Percentiles rank a stretch among this genome's conserved stretches.
These are phyloP conservation scores for Umbilicus rupestris DNA, from an alignment of 164 flowering plant genomes.

Conservation along the genomic window DNA sequence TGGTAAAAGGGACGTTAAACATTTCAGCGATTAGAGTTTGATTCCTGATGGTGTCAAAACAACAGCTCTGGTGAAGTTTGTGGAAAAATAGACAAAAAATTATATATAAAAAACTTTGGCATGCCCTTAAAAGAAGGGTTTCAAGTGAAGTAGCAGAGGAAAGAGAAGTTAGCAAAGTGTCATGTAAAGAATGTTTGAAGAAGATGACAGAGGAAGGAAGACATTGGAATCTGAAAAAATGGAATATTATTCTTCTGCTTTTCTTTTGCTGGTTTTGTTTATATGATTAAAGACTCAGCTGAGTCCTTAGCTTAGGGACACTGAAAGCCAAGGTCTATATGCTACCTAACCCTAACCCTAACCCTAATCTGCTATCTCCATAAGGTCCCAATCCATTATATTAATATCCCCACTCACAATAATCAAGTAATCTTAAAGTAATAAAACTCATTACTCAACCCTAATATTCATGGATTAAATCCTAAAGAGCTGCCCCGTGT, in stretches of 20 bases:
- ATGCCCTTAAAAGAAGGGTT: slow-evolving; percentile 1
- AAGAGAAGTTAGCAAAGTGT: neutral
- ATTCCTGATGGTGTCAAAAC: too few species aligned
- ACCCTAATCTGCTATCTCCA: neutral
- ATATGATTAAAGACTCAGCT: neutral
- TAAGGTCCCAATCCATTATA: neutral
- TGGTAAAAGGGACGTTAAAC: neutral
- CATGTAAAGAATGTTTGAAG: slow-evolving; percentile 5
- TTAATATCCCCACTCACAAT: neutral
- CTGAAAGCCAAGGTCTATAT: neutral
- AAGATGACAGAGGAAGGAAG: neutral
- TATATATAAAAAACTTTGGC: neutral
- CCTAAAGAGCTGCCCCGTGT: neutral
- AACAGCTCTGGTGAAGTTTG: neutral
- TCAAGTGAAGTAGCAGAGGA: neutral
- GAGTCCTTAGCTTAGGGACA: neutral
- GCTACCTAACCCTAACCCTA: neutral
- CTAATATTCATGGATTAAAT: neutral
- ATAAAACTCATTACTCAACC: neutral
- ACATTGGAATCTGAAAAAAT: neutral
- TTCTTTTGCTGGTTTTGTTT: neutral
- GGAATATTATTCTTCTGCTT: neutral
- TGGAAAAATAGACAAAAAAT: neutral
- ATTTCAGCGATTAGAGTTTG: too few species aligned
- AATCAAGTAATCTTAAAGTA: too few species aligned